phyloP scores from a whole-genome alignment of 202 grass and related monocot species.

The Panicum virgatum region DNA sequence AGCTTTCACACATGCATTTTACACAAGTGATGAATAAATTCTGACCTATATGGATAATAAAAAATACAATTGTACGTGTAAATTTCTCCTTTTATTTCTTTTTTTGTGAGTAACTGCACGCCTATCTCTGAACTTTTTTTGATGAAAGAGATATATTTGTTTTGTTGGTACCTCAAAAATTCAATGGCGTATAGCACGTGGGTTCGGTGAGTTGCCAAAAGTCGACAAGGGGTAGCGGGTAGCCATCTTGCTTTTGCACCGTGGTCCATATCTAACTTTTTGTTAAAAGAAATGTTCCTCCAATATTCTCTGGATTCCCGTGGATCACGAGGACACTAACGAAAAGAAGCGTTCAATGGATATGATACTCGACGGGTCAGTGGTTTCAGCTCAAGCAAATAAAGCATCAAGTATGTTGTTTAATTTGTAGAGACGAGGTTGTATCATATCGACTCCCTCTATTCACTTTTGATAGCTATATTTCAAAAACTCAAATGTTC shows the following conservation, averaged over 20 bases:
- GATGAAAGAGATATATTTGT: not conserved
- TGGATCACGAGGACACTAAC: no score
- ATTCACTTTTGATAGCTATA: no score
- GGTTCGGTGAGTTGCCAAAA: not conserved
- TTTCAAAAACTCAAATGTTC: no score
- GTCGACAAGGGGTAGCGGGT: not conserved
- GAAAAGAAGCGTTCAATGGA: no score
- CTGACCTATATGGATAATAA: not conserved
- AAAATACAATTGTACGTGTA: not conserved
- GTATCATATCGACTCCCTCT: no score
- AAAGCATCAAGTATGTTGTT: no score
- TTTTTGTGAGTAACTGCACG: not conserved
- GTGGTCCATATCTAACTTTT: not conserved
- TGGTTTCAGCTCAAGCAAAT: no score
- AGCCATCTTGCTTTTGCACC: not conserved
- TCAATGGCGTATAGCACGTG: not conserved
- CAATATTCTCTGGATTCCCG: not conserved
- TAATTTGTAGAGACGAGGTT: no score
- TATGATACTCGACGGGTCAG: no score
- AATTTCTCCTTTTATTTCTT: not conserved
- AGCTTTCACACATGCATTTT: no score
- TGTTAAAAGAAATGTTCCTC: not conserved
- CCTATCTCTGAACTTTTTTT: not conserved
- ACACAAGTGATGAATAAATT: not conserved
- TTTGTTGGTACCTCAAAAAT: not conserved